These are phyloP conservation scores for Mortierella sp. DNA, from an alignment of 371 early-diverging fungal species.

Conservation along the genomic window DNA sequence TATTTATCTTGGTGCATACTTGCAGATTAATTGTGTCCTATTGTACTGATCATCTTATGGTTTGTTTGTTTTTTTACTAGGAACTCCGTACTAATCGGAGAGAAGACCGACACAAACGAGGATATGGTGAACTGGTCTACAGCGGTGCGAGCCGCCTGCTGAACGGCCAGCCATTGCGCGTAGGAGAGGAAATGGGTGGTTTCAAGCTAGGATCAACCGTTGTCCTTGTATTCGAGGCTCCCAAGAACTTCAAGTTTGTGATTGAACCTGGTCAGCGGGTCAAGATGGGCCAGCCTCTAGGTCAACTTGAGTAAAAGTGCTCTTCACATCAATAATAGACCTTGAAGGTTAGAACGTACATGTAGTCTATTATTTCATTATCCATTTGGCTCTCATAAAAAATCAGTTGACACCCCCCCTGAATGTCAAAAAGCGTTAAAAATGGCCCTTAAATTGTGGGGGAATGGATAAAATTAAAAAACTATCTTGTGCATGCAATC, in stretches of 20 bases:
- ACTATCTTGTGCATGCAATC: neutral
- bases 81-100: conserved; percentile 80
- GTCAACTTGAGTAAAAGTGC: conserved; percentile 48
- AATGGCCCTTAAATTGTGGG: no score
- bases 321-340: no score
- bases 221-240: conserved; percentile 98
- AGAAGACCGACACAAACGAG: conserved; percentile 75
- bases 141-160: conserved; percentile 71
- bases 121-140: conserved; percentile 82
- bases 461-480: no score
- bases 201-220: conserved; percentile 95
- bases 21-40: neutral
- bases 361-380: no score
- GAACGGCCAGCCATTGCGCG: conserved; percentile 74
- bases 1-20: neutral
- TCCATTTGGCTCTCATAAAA: no score
- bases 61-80: conserved; percentile 48
- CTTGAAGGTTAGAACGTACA: no score
- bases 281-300: conserved; percentile 88
- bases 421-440: no score
- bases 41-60: neutral
- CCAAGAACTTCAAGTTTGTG: conserved; percentile 81
- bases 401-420: no score
- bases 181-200: conserved; percentile 95
- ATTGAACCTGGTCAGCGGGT: conserved; percentile 82